Conservation (phyloP, 768 basidiomycete species). For the Fomitopsis pulvina region DNA sequence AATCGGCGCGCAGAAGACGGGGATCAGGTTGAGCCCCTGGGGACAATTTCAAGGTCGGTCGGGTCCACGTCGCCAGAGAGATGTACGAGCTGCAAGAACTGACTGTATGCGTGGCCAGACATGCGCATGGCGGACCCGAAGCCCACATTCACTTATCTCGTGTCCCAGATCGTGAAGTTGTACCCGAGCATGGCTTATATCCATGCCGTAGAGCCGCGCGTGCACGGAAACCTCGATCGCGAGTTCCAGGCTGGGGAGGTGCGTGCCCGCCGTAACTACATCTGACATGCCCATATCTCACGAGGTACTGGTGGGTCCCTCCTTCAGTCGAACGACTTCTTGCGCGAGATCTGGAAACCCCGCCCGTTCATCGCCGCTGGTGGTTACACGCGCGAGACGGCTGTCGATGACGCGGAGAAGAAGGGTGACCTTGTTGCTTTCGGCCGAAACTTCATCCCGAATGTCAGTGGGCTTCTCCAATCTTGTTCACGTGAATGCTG, state of each 20-base stretch:
- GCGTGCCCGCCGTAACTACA: background rate
- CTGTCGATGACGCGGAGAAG: conserved; percentile 10
- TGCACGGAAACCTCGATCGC: background rate
- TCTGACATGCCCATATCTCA: background rate
- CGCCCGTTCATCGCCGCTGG: conserved; percentile 15
- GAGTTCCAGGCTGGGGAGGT: background rate
- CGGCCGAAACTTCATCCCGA: conserved; percentile 18
- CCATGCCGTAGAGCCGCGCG: conserved; percentile 26
- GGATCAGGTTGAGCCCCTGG: conserved; percentile 33
- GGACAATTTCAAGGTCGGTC: conserved; percentile 25
- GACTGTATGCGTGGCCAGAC: conserved; percentile 10
- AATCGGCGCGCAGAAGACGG: conserved; percentile 35
- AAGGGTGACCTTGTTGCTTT: conserved; percentile 17
- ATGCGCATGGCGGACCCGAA: conserved; percentile 52
- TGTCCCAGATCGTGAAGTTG: conserved; percentile 29
- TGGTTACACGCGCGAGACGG: conserved; percentile 13
- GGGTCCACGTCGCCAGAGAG: conserved; percentile 1
- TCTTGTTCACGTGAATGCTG: background rate
- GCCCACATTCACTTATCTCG: conserved; percentile 47
- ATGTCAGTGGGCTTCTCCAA: conserved; percentile 11
- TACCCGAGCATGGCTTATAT: conserved; percentile 38
- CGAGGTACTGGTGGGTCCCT: conserved; percentile 16
- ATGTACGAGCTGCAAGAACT: background rate
- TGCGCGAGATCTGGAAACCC: conserved; percentile 13
- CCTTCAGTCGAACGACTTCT: conserved; percentile 15